phyloP scores from a whole-genome alignment of 129 eudicot species.

The Tanacetum coccineum region DNA sequence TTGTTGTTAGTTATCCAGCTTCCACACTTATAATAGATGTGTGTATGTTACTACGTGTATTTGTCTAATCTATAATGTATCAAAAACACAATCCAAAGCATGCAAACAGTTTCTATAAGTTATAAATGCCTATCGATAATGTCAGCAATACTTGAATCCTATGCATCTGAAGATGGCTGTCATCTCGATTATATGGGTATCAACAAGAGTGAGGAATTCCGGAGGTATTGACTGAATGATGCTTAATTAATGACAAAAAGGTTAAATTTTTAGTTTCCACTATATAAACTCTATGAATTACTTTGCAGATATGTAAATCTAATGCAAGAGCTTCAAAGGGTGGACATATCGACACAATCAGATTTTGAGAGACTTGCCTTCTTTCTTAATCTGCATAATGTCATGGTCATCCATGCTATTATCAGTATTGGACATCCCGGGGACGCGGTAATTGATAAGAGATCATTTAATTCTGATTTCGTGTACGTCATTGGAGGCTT shows the following conservation, averaged over 20 bases:
- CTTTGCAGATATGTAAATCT: slow-evolving; percentile 66
- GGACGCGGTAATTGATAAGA: slow-evolving; percentile 58
- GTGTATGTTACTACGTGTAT: no score
- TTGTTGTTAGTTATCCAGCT: no score
- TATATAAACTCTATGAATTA: background rate
- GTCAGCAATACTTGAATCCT: slow-evolving; percentile 91
- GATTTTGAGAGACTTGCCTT: slow-evolving; percentile 73
- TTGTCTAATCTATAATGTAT: no score
- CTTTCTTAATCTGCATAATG: slow-evolving; percentile 81
- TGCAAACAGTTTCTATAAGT: no score
- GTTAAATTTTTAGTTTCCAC: background rate
- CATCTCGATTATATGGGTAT: slow-evolving; percentile 71
- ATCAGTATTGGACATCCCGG: slow-evolving; percentile 86
- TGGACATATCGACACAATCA: slow-evolving; percentile 54
- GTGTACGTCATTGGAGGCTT: slow-evolving; percentile 75
- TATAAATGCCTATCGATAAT: slow-evolving; percentile 29
- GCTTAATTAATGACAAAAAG: background rate
- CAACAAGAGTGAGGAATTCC: slow-evolving; percentile 94
- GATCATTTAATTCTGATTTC: slow-evolving; percentile 69
- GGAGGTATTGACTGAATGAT: slow-evolving; percentile 46
- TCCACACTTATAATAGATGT: no score
- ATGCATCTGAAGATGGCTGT: slow-evolving; percentile 70
- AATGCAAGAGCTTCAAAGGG: slow-evolving; percentile 80
- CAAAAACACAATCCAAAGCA: no score
- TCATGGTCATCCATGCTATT: slow-evolving; percentile 84